These are phyloP conservation scores for Pichia sp. DNA, from an alignment of 1,139 yeast species.

Conservation along the genomic window DNA sequence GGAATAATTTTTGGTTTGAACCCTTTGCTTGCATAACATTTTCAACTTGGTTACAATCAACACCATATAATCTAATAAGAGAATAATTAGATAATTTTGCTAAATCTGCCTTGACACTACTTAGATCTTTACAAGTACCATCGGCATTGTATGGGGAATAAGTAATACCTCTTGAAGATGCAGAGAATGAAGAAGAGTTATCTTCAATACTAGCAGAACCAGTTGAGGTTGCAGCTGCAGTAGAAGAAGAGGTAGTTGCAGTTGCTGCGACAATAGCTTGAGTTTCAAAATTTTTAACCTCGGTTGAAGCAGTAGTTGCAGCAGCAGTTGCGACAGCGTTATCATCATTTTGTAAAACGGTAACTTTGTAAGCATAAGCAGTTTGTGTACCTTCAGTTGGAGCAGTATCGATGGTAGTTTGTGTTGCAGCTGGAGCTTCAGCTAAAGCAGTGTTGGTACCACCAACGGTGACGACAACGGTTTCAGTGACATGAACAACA, in stretches of 20 bases:
- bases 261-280: constrained; percentile 25
- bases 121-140: constrained; percentile 67
- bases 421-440: constrained; percentile 29
- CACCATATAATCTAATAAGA: constrained; percentile 73
- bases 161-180: constrained; percentile 59
- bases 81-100: constrained; percentile 46
- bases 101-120: constrained; percentile 55
- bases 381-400: constrained; percentile 26
- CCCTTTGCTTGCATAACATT: constrained; percentile 61
- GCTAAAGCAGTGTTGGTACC: constrained; percentile 26
- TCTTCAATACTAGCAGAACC: constrained; percentile 22
- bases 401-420: constrained; percentile 15
- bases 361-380: constrained; percentile 23
- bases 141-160: constrained; percentile 71
- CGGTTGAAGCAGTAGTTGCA: constrained; percentile 26
- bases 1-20: constrained; percentile 56
- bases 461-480: constrained; percentile 36
- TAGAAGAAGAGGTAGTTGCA: neutral
- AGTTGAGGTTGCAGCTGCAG: constrained; percentile 10
- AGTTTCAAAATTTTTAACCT: constrained; percentile 13
- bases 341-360: constrained; percentile 21
- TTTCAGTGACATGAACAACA: constrained; percentile 37
- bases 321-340: constrained; percentile 12
- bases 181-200: constrained; percentile 16
- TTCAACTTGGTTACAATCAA: constrained; percentile 73